These are phyloP conservation scores for Cordia subcordata DNA, from an alignment of 257 asterid species.

Conservation along the genomic window DNA sequence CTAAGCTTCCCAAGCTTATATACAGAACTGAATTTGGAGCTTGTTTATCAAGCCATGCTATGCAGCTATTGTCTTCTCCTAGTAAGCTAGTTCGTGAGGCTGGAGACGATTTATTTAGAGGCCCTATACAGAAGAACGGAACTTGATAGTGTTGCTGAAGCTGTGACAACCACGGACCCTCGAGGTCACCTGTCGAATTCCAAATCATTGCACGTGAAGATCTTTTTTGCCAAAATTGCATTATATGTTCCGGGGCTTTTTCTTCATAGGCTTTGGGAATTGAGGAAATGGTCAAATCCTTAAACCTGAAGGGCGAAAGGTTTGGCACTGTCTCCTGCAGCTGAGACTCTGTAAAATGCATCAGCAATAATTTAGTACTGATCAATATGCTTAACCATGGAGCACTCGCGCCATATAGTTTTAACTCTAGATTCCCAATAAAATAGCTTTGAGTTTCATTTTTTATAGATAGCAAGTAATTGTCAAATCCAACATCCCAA, in stretches of 20 bases:
- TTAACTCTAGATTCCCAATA: too few species aligned
- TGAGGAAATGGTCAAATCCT: constrained; percentile 9
- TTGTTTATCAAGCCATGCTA: too few species aligned
- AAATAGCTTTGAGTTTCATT: too few species aligned
- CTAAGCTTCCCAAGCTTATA: too few species aligned
- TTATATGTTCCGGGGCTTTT: constrained; percentile 19
- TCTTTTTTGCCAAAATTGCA: constrained; percentile 6
- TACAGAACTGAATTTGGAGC: too few species aligned
- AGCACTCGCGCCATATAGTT: too few species aligned
- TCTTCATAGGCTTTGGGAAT: neutral
- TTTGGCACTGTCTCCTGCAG: constrained; percentile 26
- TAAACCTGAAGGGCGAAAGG: constrained; percentile 25
- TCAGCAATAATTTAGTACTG: neutral
- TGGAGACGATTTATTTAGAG: constrained; percentile 40
- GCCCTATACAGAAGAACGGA: constrained; percentile 52
- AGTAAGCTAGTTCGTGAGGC: too few species aligned
- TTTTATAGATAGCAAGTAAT: too few species aligned
- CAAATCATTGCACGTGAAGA: constrained; percentile 39
- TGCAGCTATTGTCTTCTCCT: too few species aligned
- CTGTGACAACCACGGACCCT: constrained; percentile 12
- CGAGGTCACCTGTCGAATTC: constrained; percentile 31
- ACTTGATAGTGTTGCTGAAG: constrained; percentile 29
- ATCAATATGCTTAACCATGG: too few species aligned
- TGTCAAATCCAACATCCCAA: too few species aligned
- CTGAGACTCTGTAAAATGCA: constrained; percentile 27